Evolutionary conservation across 73 alveolate species (phyloP), one percentile per base, ranked within the genome.

Genomic region (Blepharisma japonicum): DNA sequence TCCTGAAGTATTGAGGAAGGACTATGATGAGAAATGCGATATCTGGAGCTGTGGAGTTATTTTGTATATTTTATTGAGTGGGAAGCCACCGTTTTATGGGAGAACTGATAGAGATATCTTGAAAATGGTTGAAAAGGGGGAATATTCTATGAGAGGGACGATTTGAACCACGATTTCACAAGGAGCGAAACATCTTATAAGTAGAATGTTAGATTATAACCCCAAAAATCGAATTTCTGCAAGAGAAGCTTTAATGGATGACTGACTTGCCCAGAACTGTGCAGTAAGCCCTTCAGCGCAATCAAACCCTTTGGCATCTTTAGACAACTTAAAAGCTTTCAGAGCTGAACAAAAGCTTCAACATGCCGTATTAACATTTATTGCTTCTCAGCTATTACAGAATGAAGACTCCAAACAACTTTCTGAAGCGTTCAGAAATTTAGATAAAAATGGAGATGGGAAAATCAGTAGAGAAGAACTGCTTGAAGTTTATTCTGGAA

Each of bases 1-100:
- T 6, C 98, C 98, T 18, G 98, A 91, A 76, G 95, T 91, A 0
- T 61, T 91, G 55, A 39, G 53, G 2, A 72, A 80, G 50, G 67
- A 91, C 55, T 91, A 90, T 68, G 81, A 89, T 68, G 96, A 91
- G 77, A 90, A 90, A 68, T 89, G 90, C 6, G 96, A 89, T 77
- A 68, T 89, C n/a, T 94, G 98, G 98, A 80, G 93, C 7, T 86
- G 94, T 68, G 99, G 99, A 49, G 97, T 94, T 8, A 94, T 94
- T 18, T 32, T 94, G 74, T 94, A 92, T 78, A 89, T 92, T n/a
- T 76, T 92, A 42, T 55, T 92, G 8, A 78, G 93, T 56, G 95
- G 92, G 6, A 78, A 86, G 45, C 95, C 97, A 21, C 97, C 97
- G 6, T 91, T 91, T 61, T 77, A 80, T 51, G 97, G 97, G 9